Percentiles rank a stretch among this genome's conserved stretches.
Conservation (phyloP, 176 grass and related monocot species). For the Oropetium thomaeum region DNA sequence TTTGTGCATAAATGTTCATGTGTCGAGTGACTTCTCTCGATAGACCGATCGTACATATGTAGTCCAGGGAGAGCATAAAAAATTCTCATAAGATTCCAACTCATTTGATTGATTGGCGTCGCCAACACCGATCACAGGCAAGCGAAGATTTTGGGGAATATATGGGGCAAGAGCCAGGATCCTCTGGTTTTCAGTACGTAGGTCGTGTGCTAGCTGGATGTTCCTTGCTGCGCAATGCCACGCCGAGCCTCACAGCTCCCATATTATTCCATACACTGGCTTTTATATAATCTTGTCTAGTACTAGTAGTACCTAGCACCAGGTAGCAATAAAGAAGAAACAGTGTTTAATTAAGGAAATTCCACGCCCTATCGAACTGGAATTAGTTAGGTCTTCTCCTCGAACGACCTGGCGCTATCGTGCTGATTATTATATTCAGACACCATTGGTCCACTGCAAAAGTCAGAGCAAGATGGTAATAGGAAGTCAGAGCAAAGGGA, state of each 20-base stretch:
- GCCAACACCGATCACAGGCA: neutral
- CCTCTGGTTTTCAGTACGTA: slow-evolving; percentile 16
- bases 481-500: too few relatives aligned
- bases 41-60: neutral
- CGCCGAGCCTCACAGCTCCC: neutral
- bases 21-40: neutral
- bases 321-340: neutral
- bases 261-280: neutral
- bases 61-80: neutral
- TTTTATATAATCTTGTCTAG: neutral
- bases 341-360: neutral
- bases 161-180: slow-evolving; percentile 30
- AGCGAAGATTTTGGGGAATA: slow-evolving; percentile 31
- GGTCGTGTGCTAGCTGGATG: slow-evolving; percentile 33
- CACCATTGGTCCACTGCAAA: neutral
- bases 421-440: neutral
- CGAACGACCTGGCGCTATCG: neutral
- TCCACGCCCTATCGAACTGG: neutral
- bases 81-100: neutral
- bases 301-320: too few relatives aligned
- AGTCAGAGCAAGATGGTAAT: neutral
- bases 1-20: neutral
- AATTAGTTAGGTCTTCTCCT: neutral
- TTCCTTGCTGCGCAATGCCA: neutral
- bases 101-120: slow-evolving; percentile 18